Evolutionary conservation across 2,329 filamentous ascomycete species (phyloP), one percentile per base, ranked within the genome.

Genomic region (Furcasterigmium furcatum): DNA sequence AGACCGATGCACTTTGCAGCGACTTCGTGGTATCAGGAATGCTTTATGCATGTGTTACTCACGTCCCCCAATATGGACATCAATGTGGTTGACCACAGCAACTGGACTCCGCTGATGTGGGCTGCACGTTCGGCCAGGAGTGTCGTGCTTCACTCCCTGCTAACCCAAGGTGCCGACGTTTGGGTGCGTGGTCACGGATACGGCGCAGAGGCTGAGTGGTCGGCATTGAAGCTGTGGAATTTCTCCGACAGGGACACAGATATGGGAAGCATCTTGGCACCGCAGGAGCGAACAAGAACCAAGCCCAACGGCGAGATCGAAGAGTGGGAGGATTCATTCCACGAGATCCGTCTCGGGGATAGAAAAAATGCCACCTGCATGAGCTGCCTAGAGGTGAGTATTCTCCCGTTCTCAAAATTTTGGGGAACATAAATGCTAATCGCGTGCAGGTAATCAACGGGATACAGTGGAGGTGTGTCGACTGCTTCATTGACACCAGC

Each of bases 51-150:
- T 32, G 3, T 32, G 30, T 8, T 13, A 32, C 2, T n/a, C n/a
- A n/a, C 7, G 13, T 13, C 14, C 14, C 5, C 4, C 13, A 7
- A 13, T 3, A 7, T 32, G 30, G 30, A 32, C 16, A 22, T 55
- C 25, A 46, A 55, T 16, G 32, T 46, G 16, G 22, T 44, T 14
- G 54, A 56, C 29, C 36, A 20, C 4, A 51, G 55, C 43, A 49
- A 47, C 16, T 56, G 54, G 54, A 55, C 54, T 3, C 51, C 54
- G 8, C 45, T 55, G 1, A 38, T 53, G 25, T 56, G 52, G 54
- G 49, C 51, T 3, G 30, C 30, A n/a, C 24, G 27, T 10, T 46
- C 43, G 29, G 14, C 4, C 30, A 41, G 29, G 4, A 20, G 24
- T 10, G 34, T 18, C 5, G 25, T 18, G 8, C 4, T 30, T 3